These are phyloP conservation scores for Cytidiella melzeri DNA, from an alignment of 768 basidiomycete species.

Conservation along the genomic window DNA sequence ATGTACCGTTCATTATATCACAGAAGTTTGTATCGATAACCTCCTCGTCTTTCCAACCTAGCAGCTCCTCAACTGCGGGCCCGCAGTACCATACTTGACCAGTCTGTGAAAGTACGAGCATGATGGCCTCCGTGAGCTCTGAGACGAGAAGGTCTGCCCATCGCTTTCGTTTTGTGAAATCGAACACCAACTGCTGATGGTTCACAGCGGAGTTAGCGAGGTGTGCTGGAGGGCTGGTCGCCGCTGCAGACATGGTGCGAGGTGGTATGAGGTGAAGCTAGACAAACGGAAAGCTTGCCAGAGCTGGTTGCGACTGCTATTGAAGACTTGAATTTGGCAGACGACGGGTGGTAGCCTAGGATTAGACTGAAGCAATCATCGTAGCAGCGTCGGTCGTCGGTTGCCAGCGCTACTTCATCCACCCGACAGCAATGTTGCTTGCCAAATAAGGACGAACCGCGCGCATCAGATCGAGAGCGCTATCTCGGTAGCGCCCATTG, in stretches of 20 bases:
- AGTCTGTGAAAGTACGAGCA: slow-evolving; percentile 59
- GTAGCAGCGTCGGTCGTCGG: too few species aligned
- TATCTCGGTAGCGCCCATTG: neutral
- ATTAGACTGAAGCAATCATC: too few species aligned
- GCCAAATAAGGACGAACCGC: neutral
- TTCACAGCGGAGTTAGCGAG: neutral
- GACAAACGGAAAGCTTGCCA: too few species aligned
- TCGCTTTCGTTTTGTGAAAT: slow-evolving; percentile 82
- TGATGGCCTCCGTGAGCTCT: slow-evolving; percentile 69
- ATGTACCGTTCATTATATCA: slow-evolving; percentile 61
- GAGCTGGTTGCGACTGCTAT: too few species aligned
- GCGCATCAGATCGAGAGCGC: neutral
- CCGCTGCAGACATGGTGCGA: neutral
- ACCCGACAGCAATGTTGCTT: too few species aligned
- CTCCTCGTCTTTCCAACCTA: slow-evolving; percentile 75
- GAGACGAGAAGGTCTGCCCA: slow-evolving; percentile 79
- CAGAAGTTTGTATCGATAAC: slow-evolving; percentile 61
- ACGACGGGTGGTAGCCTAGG: too few species aligned
- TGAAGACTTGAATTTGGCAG: too few species aligned
- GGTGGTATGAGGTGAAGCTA: too few species aligned
- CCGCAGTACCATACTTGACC: slow-evolving; percentile 67
- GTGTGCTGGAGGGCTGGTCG: neutral
- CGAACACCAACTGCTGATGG: slow-evolving; percentile 35
- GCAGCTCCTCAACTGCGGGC: slow-evolving; percentile 57
- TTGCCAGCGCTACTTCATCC: too few species aligned